Base-by-base conservation (phyloP, 805 yeast genomes). In the Ogataea methanolica region DNA sequence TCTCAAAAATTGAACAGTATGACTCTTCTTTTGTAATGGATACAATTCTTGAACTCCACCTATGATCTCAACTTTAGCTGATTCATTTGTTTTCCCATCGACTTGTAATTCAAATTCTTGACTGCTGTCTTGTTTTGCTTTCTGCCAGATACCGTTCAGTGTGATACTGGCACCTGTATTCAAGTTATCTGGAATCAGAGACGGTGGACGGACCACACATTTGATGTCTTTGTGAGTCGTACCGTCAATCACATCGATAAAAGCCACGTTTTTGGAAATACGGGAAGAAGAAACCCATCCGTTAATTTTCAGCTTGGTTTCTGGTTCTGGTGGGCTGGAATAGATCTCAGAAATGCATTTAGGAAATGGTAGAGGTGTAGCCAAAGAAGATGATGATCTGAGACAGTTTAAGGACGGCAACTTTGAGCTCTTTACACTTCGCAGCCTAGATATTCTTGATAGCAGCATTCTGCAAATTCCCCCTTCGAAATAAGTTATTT, bases 11-110 rank as follows among this genome's bases (percentile, higher is more conserved):
- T 82, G 85, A 15, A 79, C 62, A 1, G 88, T 67, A 51, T 83
- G 92, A 26, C 70, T 69, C 62, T 90, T 90, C 61, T 90, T 91
- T 57, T 90, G 97, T 42, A 94, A 68, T 0, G 97, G 97, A 62
- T 85, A 94, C 35, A 70, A 64, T 2, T 76, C 77, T 0, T 76
- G 72, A 0, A 87, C 84, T 33, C 70, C 67, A 0, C 97, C 97
- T 5, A 83, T 51, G 1, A 88, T 60, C 14, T 64, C 50, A 3
- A 86, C 61, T 21, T 42, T 43, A 7, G 57, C 50, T 1, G 42
- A 42, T 39, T 63, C 65, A 2, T 65, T 62, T 7, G 63, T 60
- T 35, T 68, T 62, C 0, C 58, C 56, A 3, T 47, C 37, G 1
- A 70, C 65, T 52, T 68, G 71, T 26, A 85, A 57, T 61, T 85